Conservation (phyloP, 1,284 basidiomycete genomes). For the Tremellales sp. region DNA sequence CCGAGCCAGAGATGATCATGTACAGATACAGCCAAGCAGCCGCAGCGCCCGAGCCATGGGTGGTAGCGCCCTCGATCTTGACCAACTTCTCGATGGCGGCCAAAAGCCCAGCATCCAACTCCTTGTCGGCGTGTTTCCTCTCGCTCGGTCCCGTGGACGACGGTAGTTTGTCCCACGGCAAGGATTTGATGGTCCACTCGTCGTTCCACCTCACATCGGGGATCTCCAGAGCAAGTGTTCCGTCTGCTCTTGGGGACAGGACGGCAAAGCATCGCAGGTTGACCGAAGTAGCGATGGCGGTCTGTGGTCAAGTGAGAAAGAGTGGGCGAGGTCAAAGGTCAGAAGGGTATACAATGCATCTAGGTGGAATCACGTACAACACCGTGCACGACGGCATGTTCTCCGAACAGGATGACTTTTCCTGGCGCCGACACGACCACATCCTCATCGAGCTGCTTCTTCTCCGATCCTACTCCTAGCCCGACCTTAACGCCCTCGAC, state of each 20-base stretch:
- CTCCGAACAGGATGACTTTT: conserved; percentile 97
- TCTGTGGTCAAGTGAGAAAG: conserved; percentile 52
- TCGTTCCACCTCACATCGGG: conserved; percentile 72
- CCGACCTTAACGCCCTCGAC: conserved; percentile 33
- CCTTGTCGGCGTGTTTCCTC: conserved; percentile 56
- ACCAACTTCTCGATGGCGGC: conserved; percentile 57
- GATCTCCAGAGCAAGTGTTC: conserved; percentile 71
- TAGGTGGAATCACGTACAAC: conserved; percentile 61
- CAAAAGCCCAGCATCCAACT: conserved; percentile 66
- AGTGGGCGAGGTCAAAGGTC: conserved; percentile 5
- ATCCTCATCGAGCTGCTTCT: conserved; percentile 49
- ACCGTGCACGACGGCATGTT: conserved; percentile 98
- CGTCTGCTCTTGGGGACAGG: conserved; percentile 68
- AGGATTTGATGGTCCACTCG: conserved; percentile 73
- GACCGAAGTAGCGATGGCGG: conserved; percentile 90
- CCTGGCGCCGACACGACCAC: conserved; percentile 88
- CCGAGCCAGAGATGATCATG: conserved; percentile 64
- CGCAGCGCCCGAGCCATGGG: conserved; percentile 60
- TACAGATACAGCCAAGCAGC: conserved; percentile 92
- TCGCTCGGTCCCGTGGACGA: conserved; percentile 52
- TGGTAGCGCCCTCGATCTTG: conserved; percentile 25
- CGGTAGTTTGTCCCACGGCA: conserved; percentile 78
- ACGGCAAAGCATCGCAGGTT: conserved; percentile 93
- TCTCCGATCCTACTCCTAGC: conserved; percentile 25
- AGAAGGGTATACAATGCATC: conserved; percentile 1